These are phyloP conservation scores for Ciborinia camelliae DNA, from an alignment of 2,329 filamentous ascomycete genomes.

Conservation along the genomic window DNA sequence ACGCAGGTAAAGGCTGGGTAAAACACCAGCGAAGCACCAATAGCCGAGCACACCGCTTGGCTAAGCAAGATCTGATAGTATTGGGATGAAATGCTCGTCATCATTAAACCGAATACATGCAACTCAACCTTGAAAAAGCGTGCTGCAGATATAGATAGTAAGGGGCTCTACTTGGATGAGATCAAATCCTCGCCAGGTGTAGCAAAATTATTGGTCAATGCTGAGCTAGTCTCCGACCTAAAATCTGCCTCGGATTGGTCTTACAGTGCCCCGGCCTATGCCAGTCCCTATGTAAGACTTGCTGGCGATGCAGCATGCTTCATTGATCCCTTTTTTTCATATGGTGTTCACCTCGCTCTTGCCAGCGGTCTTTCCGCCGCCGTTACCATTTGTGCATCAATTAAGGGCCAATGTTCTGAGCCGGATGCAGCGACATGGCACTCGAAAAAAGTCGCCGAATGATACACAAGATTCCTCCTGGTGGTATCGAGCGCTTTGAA, in stretches of 20 bases:
- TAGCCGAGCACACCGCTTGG: too few species aligned
- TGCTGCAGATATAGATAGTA: too few species aligned
- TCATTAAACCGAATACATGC: too few species aligned
- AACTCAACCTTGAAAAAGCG: too few species aligned
- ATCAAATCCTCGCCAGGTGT: too few species aligned
- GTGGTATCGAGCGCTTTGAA: background rate
- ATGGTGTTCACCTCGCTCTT: conserved; percentile 41
- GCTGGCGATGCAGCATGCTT: conserved; percentile 41
- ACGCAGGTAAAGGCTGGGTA: too few species aligned
- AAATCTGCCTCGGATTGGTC: conserved; percentile 32
- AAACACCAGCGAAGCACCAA: too few species aligned
- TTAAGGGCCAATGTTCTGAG: background rate
- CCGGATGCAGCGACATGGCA: background rate
- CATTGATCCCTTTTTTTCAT: conserved; percentile 42
- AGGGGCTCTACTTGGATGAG: too few species aligned
- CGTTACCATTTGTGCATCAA: background rate
- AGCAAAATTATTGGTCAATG: too few species aligned
- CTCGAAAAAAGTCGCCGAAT: background rate
- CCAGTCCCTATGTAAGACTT: conserved; percentile 39
- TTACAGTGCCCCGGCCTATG: conserved; percentile 45
- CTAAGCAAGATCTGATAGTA: too few species aligned
- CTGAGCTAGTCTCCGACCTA: background rate
- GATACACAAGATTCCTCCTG: background rate
- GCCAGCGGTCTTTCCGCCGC: conserved; percentile 31
- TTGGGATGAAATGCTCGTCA: too few species aligned